Evolutionary conservation across 1,284 basidiomycete species (phyloP), one percentile per base, ranked within the genome.

Genomic region (Fomitopsis pinicola): DNA sequence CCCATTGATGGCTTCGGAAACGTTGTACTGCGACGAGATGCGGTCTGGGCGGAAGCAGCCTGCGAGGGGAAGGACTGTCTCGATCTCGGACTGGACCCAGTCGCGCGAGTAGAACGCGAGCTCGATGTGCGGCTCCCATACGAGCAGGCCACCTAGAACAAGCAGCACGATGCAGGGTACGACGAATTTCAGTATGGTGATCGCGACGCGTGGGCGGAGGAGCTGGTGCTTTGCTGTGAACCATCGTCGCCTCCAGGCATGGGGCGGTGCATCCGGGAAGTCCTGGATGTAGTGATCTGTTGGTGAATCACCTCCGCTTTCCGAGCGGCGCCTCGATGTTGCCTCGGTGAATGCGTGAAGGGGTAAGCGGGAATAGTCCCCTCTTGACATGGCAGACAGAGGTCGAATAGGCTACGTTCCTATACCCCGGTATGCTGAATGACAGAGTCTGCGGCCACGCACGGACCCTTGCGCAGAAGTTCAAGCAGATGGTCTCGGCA

Each of bases 381-480:
- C 58, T 58, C 60, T 57, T 26, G 64, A 62, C 64, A 66, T 66
- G 22, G 30, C 22, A 19, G 19, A 50, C 6, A 17, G 48, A 6
- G 8, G 22, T 7, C 19, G 22, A 5, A 26, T 6, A 48, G 28
- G 45, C 12, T 40, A 15, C 14, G 38, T 14, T 15, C 38, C 14
- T 40, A 40, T 98, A 99, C 76, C 85, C 97, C 38, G 97, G 97
- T 5, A 98, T 93, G 22, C 22, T 22, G 50, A 81, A 98, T 60
- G 97, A 99, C 80, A 92, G 88, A 62, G 97, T 74, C 80, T 99
- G 62, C 77, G 99, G 53, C 76, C 99, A 63, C 91, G 89, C 77
- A 99, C 97, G 1, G 30, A 8, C 8, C 30, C 22, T 22, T 22
- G 22, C 22, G 22, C 8, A 33, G 30, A 33, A 33, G 30, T 33